A percentile compares a stretch with the other conserved stretches of the same genome.
These are phyloP conservation scores for Raphanus raphanistrum DNA, from an alignment of 345 rosid genomes.

Conservation along the genomic window DNA sequence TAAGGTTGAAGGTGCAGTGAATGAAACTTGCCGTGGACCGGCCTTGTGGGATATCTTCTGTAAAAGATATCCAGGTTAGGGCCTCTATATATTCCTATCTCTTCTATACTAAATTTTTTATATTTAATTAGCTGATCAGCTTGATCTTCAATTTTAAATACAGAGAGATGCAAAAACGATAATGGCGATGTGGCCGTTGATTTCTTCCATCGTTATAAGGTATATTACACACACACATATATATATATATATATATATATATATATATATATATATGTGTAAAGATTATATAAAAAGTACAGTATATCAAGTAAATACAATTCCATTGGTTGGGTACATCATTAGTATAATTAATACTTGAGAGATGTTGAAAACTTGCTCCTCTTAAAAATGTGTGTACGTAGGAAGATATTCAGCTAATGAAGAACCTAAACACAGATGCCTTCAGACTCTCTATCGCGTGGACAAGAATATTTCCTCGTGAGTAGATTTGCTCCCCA, in stretches of 20 bases:
- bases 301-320: background rate
- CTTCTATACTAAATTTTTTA: no score
- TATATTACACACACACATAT: no score
- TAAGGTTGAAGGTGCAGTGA: conserved; percentile 35
- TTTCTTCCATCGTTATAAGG: conserved; percentile 28
- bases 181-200: no score
- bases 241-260: no score
- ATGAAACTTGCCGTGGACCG: no score
- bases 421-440: conserved; percentile 46
- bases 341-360: background rate
- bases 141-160: background rate
- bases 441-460: conserved; percentile 54
- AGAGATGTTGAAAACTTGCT: background rate
- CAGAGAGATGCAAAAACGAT: no score
- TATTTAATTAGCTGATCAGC: background rate
- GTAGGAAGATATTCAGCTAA: conserved; percentile 45
- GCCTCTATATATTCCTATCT: no score
- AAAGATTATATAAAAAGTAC: background rate
- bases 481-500: conserved; percentile 25
- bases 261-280: background rate
- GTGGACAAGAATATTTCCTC: conserved; percentile 54
- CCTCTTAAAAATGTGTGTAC: background rate
- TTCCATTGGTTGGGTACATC: background rate
- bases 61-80: no score
- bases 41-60: no score